phyloP scores from a whole-genome alignment of 352 stramenopile species.

The Poterioochromonas sp. region DNA sequence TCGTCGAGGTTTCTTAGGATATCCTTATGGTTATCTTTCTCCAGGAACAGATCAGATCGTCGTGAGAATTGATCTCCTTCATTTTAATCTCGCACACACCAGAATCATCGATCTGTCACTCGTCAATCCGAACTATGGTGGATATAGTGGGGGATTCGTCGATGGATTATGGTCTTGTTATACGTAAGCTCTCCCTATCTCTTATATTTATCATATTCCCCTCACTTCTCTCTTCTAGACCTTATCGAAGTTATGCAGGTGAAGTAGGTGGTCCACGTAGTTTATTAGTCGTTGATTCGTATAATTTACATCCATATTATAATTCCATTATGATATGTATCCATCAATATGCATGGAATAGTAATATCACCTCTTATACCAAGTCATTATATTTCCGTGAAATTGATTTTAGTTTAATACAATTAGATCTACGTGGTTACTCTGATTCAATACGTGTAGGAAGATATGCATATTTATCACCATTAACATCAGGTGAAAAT shows the following conservation, averaged over 20 bases:
- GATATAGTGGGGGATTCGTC: conserved; percentile 24
- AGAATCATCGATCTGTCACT: background rate
- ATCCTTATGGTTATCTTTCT: conserved; percentile 22
- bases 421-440: background rate
- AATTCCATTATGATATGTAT: conserved; percentile 6
- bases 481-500: background rate
- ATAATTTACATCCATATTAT: conserved; percentile 4
- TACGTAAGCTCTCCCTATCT: background rate
- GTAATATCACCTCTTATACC: background rate
- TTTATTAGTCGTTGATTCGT: background rate
- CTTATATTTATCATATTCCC: background rate
- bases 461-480: conserved; percentile 22
- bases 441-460: conserved; percentile 16
- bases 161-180: conserved; percentile 19
- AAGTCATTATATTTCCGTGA: background rate
- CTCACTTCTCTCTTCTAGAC: background rate
- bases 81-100: background rate
- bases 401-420: conserved; percentile 10
- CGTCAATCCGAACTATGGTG: background rate
- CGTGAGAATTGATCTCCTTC: background rate
- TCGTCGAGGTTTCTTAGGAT: conserved; percentile 6
- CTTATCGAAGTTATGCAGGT: background rate
- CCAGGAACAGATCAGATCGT: background rate
- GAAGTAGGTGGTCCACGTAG: background rate
- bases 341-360: background rate